Percentiles rank a stretch among this genome's conserved stretches.
These are phyloP conservation scores for Hyaloperonospora brassicae DNA, from an alignment of 352 stramenopile genomes.

Conservation along the genomic window DNA sequence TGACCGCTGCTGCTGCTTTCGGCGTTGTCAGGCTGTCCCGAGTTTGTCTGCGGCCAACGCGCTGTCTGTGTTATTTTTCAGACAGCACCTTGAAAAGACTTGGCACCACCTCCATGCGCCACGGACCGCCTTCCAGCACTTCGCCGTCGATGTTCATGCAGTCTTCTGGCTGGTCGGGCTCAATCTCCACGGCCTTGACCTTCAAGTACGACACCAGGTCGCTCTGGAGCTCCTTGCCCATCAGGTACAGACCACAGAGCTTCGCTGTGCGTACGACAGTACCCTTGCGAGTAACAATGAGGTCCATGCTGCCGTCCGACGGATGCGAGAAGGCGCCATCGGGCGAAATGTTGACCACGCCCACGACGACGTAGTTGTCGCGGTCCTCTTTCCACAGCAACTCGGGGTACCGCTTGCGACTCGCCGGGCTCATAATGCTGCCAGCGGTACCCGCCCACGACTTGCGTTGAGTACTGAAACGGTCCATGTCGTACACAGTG, in stretches of 20 bases:
- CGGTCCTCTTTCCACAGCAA: constrained; percentile 55
- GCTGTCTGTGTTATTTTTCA: constrained; percentile 45
- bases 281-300: constrained; percentile 70
- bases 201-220: constrained; percentile 69
- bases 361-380: constrained; percentile 59
- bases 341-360: constrained; percentile 60
- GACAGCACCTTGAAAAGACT: constrained; percentile 83
- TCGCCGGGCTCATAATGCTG: constrained; percentile 53
- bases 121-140: constrained; percentile 54
- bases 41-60: no score
- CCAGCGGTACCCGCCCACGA: constrained; percentile 55
- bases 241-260: constrained; percentile 53
- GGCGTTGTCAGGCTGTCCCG: no score
- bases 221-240: constrained; percentile 68
- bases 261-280: constrained; percentile 36
- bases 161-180: constrained; percentile 48
- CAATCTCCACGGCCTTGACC: constrained; percentile 65
- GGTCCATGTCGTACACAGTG: constrained; percentile 62
- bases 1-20: constrained; percentile 9
- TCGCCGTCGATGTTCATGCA: constrained; percentile 83
- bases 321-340: constrained; percentile 66
- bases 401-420: constrained; percentile 49
- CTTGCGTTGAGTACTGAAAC: constrained; percentile 43
- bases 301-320: constrained; percentile 69
- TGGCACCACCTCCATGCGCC: constrained; percentile 79